These are phyloP conservation scores for Diplodia sapinea DNA, from an alignment of 2,329 filamentous ascomycete species.

Conservation along the genomic window DNA sequence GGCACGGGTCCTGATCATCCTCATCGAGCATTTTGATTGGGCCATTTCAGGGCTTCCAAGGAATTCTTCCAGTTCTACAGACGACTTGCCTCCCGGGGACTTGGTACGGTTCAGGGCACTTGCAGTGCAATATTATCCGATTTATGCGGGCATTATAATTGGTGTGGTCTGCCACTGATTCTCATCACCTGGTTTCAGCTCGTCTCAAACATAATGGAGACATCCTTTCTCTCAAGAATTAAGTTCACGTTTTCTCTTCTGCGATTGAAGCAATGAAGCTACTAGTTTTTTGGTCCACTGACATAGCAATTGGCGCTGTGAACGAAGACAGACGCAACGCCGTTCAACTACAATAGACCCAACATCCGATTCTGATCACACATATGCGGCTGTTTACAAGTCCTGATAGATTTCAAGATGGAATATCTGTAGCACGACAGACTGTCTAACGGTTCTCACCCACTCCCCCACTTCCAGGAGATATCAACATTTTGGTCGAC, in stretches of 20 bases:
- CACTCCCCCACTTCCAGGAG: neutral
- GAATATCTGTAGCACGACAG: neutral
- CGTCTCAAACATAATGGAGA: neutral
- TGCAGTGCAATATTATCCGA: neutral
- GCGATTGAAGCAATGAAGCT: no score
- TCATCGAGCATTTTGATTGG: slow-evolving; percentile 3
- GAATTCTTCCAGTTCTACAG: neutral
- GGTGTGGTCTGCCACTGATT: no score
- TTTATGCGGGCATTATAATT: neutral
- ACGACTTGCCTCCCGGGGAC: neutral
- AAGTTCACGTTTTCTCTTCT: no score
- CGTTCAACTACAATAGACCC: slow-evolving; percentile 9
- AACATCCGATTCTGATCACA: neutral
- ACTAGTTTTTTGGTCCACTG: no score
- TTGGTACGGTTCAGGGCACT: neutral
- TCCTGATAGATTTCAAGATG: neutral
- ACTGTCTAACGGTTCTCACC: neutral
- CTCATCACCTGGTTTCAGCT: neutral
- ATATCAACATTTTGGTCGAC: slow-evolving; percentile 5
- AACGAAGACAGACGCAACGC: neutral
- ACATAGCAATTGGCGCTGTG: neutral
- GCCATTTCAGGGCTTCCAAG: neutral
- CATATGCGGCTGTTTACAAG: neutral
- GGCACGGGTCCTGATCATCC: neutral
- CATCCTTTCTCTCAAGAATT: no score